These are phyloP conservation scores for Paramecium biaurelia DNA, from an alignment of 73 alveolate genomes.

Conservation along the genomic window DNA sequence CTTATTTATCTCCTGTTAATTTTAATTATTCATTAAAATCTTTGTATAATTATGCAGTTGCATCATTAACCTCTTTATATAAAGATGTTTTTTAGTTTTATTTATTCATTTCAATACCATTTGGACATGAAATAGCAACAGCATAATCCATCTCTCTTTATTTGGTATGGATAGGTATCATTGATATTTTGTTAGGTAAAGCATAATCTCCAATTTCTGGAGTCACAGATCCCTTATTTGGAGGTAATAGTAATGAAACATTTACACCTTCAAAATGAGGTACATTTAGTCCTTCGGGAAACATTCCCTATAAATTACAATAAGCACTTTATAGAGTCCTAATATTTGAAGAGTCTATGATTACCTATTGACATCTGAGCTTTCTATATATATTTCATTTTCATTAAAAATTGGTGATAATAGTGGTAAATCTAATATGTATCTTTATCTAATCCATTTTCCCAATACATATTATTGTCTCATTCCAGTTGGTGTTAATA, in stretches of 20 bases:
- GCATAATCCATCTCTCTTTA: neutral
- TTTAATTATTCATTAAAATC: neutral
- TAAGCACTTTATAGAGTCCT: conserved; percentile 84
- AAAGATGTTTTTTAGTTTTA: neutral
- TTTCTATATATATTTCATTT: conserved; percentile 78
- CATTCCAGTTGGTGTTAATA: conserved; percentile 85
- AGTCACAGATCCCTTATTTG: neutral
- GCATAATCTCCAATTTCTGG: neutral
- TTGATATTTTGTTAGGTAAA: neutral
- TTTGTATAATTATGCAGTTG: neutral
- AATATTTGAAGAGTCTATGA: neutral
- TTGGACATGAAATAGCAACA: neutral
- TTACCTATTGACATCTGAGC: conserved; percentile 74
- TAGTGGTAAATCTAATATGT: conserved; percentile 65
- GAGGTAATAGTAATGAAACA: neutral
- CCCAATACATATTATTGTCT: conserved; percentile 86
- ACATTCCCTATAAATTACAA: conserved; percentile 83
- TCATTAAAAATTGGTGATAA: conserved; percentile 74
- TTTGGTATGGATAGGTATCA: conserved; percentile 20
- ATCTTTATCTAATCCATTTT: conserved; percentile 73
- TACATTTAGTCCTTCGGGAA: conserved; percentile 76
- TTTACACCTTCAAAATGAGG: neutral
- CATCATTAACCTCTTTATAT: conserved; percentile 4
- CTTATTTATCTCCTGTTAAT: neutral
- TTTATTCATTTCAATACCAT: neutral